Conservation (phyloP, 495 filamentous ascomycete species). For the Sabuloglossum arenarium region DNA sequence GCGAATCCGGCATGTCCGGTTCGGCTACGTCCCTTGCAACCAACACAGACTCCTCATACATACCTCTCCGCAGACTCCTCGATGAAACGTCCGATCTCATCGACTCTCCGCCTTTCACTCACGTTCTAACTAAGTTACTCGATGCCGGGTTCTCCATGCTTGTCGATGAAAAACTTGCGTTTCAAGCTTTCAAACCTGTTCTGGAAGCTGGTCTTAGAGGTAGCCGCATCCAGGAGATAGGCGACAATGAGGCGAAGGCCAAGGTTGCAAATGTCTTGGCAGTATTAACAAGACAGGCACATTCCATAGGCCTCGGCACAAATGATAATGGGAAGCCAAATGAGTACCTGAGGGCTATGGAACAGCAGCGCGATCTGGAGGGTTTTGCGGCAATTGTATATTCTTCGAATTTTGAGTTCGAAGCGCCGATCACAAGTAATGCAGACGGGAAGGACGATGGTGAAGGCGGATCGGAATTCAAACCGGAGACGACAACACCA, state of each 20-base stretch:
- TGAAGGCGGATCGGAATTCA: neutral
- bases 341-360: slow-evolving; percentile 52
- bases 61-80: slow-evolving; percentile 60
- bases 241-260: slow-evolving; percentile 22
- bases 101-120: slow-evolving; percentile 74
- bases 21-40: slow-evolving; percentile 7
- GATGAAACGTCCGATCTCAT: slow-evolving; percentile 93
- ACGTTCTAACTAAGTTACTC: slow-evolving; percentile 65
- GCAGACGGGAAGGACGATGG: neutral
- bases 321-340: slow-evolving; percentile 43
- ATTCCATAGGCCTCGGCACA: slow-evolving; percentile 37
- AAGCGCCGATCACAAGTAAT: neutral
- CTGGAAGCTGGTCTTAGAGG: slow-evolving; percentile 6
- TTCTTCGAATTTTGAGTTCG: slow-evolving; percentile 6
- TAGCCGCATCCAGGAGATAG: slow-evolving; percentile 22
- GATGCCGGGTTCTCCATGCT: slow-evolving; percentile 71
- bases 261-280: slow-evolving; percentile 80
- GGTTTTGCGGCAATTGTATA: slow-evolving; percentile 8
- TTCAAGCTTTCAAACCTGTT: slow-evolving; percentile 45
- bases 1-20: slow-evolving; percentile 48
- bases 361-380: slow-evolving; percentile 3
- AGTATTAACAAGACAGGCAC: slow-evolving; percentile 69
- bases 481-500: neutral
- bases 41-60: slow-evolving; percentile 21
- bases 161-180: slow-evolving; percentile 53